Percentiles rank a stretch among this genome's conserved stretches.
phyloP scores from a whole-genome alignment of 164 flowering plant species.

The Nymphaea thermarum region DNA sequence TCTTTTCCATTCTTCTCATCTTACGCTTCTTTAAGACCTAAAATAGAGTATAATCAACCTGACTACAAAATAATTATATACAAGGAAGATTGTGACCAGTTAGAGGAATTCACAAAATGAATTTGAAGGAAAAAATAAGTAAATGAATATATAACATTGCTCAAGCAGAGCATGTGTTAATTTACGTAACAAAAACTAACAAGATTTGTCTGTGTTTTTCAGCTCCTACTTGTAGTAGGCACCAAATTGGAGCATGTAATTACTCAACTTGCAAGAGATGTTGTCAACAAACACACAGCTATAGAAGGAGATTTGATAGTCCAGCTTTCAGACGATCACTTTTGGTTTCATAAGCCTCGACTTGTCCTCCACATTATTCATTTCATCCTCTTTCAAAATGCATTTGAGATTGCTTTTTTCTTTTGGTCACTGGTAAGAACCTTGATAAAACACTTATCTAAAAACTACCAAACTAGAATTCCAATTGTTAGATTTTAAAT shows the following conservation, averaged over 20 bases:
- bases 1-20: no score
- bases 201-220: constrained; percentile 3
- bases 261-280: constrained; percentile 43
- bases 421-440: constrained; percentile 72
- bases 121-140: no score
- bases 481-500: not conserved
- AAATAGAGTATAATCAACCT: no score
- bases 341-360: constrained; percentile 61
- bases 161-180: no score
- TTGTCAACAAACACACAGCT: constrained; percentile 22
- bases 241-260: constrained; percentile 81
- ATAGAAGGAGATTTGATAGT: constrained; percentile 32
- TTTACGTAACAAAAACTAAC: not conserved
- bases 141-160: no score
- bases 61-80: no score
- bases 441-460: not conserved
- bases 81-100: no score
- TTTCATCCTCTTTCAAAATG: constrained; percentile 66
- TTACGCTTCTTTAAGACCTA: no score
- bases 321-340: constrained; percentile 66
- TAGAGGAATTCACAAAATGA: no score
- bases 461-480: not conserved
- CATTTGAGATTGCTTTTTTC: constrained; percentile 80
- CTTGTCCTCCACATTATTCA: constrained; percentile 67
- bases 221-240: constrained; percentile 81